Conservation (phyloP, 2,329 filamentous ascomycete species). For the Herpotrichia juniperi region DNA sequence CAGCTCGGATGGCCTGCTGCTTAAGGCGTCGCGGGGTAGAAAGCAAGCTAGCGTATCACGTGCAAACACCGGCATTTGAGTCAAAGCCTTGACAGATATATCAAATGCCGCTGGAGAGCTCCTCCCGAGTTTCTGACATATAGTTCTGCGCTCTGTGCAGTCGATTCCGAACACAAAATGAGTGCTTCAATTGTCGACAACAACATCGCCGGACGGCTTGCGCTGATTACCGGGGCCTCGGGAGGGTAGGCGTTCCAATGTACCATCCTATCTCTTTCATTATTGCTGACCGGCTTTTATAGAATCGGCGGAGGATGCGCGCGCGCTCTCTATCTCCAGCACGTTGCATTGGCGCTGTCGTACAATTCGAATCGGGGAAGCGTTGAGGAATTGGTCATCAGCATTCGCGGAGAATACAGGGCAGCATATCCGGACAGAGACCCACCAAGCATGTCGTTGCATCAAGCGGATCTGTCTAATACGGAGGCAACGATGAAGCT, state of each 20-base stretch:
- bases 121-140: background rate
- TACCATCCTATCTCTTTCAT: background rate
- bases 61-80: conserved; percentile 19
- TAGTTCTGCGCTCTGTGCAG: background rate
- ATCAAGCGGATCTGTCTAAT: conserved; percentile 64
- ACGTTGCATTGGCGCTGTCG: conserved; percentile 63
- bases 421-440: conserved; percentile 22
- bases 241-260: conserved; percentile 56
- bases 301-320: conserved; percentile 68
- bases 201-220: conserved; percentile 58
- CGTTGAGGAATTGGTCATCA: conserved; percentile 53
- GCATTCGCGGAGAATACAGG: conserved; percentile 44
- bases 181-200: conserved; percentile 31
- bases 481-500: conserved; percentile 60
- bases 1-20: conserved; percentile 1
- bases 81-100: background rate
- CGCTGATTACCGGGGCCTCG: conserved; percentile 66
- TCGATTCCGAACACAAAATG: conserved; percentile 6
- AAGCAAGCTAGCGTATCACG: conserved; percentile 6
- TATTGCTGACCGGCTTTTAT: background rate
- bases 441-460: conserved; percentile 55
- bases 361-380: conserved; percentile 60
- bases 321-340: conserved; percentile 58
- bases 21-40: background rate
- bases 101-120: background rate